Conservation (phyloP, 495 filamentous ascomycete genomes). For the Aspergillus sclerotiicarbonarius region DNA sequence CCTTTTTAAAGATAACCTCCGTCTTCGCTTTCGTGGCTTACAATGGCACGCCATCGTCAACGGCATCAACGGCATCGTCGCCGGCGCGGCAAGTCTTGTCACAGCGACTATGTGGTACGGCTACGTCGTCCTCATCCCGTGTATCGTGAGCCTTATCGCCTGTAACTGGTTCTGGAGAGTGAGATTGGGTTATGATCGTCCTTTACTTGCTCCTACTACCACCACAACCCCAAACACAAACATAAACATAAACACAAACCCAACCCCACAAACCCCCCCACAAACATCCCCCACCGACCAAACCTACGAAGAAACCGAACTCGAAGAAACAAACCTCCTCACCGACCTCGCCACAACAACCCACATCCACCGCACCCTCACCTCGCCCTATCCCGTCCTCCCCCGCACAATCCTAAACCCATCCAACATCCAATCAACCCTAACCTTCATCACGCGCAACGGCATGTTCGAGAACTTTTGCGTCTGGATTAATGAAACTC, state of each 20-base stretch:
- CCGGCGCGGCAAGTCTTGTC: constrained; percentile 49
- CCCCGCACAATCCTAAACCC: not conserved
- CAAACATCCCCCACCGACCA: too few species aligned
- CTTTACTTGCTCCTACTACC: constrained; percentile 18
- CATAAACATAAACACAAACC: too few species aligned
- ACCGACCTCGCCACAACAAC: not conserved
- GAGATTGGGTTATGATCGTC: constrained; percentile 47
- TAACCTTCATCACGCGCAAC: not conserved
- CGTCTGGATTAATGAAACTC: not conserved
- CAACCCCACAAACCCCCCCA: too few species aligned
- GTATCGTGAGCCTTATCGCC: constrained; percentile 40
- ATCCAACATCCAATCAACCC: not conserved
- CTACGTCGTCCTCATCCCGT: constrained; percentile 48
- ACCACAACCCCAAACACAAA: not conserved
- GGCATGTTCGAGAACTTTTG: constrained; percentile 1
- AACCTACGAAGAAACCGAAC: not conserved
- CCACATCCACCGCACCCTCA: not conserved
- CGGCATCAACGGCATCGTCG: constrained; percentile 43
- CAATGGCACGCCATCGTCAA: constrained; percentile 41
- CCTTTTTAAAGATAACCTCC: constrained; percentile 21
- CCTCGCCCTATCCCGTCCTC: too few species aligned
- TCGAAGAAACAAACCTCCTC: not conserved
- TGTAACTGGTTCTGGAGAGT: constrained; percentile 48
- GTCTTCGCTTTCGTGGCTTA: constrained; percentile 34
- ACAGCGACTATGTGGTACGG: constrained; percentile 51